phyloP scores from a whole-genome alignment of 345 rosid genomes.

The Acer saccharum region DNA sequence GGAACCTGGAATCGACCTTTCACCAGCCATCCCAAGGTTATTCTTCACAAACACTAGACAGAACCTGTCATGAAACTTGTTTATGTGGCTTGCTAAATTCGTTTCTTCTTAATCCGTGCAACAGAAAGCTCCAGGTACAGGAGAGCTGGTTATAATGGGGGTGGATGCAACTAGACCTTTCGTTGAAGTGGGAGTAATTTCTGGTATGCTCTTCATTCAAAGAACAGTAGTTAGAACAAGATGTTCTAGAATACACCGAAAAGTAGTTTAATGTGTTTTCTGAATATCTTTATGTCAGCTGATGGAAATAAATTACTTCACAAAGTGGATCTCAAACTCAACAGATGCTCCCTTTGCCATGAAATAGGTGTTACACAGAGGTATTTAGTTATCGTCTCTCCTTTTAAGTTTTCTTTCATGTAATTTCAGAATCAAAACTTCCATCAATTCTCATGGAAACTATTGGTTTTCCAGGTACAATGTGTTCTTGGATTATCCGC shows the following conservation, averaged over 20 bases:
- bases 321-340: conserved; percentile 41
- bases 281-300: not conserved
- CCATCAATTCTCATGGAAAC: not conserved
- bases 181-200: conserved; percentile 42
- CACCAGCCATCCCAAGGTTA: conserved; percentile 53
- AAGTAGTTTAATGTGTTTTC: not conserved
- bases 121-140: conserved; percentile 40
- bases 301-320: conserved; percentile 26
- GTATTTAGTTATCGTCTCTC: conserved; percentile 12
- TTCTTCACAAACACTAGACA: not conserved
- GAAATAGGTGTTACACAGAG: conserved; percentile 40
- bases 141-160: conserved; percentile 42
- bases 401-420: not conserved
- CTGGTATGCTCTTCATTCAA: conserved; percentile 21
- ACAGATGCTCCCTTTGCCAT: conserved; percentile 39
- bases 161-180: conserved; percentile 33
- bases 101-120: not conserved
- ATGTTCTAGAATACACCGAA: not conserved
- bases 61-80: not conserved
- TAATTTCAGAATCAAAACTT: not conserved
- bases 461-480: conserved; percentile 36
- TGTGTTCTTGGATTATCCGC: conserved; percentile 51
- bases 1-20: conserved; percentile 47
- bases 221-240: not conserved
- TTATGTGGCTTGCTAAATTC: not conserved